Evolutionary conservation across 371 early-diverging fungal genomes (phyloP).

Genomic region (Chytridium lagenaria): DNA sequence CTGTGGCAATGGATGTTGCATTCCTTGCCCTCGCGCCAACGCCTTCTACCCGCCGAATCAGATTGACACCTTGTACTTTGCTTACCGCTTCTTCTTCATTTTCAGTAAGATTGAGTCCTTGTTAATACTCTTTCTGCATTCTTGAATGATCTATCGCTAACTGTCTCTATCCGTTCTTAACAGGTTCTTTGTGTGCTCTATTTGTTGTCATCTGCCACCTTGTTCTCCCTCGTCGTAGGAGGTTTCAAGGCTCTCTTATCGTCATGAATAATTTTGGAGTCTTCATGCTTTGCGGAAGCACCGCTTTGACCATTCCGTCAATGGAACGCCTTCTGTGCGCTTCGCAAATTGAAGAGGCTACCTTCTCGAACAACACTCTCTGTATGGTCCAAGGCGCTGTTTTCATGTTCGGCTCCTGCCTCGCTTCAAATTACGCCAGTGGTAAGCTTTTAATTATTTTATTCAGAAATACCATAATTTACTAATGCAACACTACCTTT

Average conservation of each 20-base stretch:
- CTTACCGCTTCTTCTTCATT: not conserved
- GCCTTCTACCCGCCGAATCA: not conserved
- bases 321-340: not conserved
- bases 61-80: not conserved
- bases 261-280: conserved; percentile 8
- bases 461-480: not conserved
- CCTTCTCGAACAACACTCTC: conserved; percentile 6
- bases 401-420: not conserved
- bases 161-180: not conserved
- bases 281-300: not conserved
- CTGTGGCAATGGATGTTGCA: conserved; percentile 1
- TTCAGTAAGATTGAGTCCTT: conserved; percentile 10
- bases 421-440: not conserved
- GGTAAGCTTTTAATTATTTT: not conserved
- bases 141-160: too few relatives aligned
- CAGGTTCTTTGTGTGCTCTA: not conserved
- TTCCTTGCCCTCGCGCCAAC: not conserved
- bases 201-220: conserved; percentile 7
- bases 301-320: not conserved
- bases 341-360: not conserved
- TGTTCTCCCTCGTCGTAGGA: not conserved
- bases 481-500: not conserved
- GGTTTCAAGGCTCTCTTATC: not conserved
- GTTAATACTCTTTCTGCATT: too few relatives aligned
- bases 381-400: not conserved